Conservation (phyloP, 768 basidiomycete species). For the Termitomyces sp. region DNA sequence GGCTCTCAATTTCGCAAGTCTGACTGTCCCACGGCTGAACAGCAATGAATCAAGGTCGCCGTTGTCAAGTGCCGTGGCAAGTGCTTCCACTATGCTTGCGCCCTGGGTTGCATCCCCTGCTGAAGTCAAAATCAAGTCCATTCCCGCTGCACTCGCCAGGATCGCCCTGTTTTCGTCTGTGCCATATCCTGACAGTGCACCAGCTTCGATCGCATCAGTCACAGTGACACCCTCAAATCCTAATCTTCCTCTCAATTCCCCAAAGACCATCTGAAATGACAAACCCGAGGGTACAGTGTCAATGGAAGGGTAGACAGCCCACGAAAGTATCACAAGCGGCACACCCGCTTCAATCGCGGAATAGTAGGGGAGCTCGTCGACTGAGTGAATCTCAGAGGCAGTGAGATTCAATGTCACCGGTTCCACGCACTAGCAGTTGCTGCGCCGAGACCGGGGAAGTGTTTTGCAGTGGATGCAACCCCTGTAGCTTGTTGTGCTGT, state of each 20-base stretch:
- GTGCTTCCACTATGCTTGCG: conserved; percentile 5
- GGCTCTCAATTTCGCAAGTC: conserved; percentile 9
- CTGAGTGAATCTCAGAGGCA: conserved; percentile 4
- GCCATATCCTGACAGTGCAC: conserved; percentile 5
- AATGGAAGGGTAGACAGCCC: conserved; percentile 11
- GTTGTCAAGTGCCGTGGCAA: conserved; percentile 9
- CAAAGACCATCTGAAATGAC: conserved; percentile 3
- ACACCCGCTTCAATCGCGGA: conserved; percentile 9
- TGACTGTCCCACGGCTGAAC: conserved; percentile 5
- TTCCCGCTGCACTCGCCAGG: conserved; percentile 10
- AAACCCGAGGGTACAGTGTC: conserved; percentile 10
- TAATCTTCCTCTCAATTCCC: conserved; percentile 10
- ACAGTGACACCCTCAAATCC: conserved; percentile 12
- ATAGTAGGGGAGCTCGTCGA: conserved; percentile 11
- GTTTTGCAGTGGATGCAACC: conserved; percentile 11
- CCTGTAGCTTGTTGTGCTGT: conserved; percentile 9
- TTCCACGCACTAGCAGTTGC: not conserved
- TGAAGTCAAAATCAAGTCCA: conserved; percentile 11
- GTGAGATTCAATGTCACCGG: conserved; percentile 9
- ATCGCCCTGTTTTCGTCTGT: conserved; percentile 7
- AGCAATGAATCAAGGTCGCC: conserved; percentile 6
- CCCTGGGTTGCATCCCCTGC: conserved; percentile 4
- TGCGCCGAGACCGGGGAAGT: conserved; percentile 14
- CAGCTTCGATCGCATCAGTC: conserved; percentile 11
- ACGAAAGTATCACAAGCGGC: conserved; percentile 12